phyloP scores from a whole-genome alignment of 805 yeast species.

The Ogataea pini region DNA sequence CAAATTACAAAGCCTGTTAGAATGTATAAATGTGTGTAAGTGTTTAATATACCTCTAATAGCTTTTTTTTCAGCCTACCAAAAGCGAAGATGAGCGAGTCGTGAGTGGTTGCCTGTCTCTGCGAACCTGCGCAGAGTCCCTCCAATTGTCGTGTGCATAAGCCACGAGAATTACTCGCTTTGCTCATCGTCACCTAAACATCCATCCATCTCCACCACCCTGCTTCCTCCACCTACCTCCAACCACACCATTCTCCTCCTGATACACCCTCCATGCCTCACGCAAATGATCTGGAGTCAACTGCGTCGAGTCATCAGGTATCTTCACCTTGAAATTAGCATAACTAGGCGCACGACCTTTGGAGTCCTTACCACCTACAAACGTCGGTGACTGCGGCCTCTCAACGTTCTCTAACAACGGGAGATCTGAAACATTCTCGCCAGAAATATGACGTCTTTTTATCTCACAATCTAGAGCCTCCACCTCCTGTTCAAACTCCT shows the following conservation, averaged over 20 bases:
- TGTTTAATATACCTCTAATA: constrained; percentile 7
- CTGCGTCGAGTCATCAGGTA: constrained; percentile 49
- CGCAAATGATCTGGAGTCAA: constrained; percentile 80
- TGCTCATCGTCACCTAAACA: constrained; percentile 52
- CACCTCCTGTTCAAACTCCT: constrained; percentile 21
- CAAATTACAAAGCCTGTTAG: not conserved
- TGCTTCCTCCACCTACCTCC: constrained; percentile 66
- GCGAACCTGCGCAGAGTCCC: no score
- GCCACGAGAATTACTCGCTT: no score
- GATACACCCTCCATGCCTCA: constrained; percentile 84
- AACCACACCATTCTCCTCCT: constrained; percentile 64
- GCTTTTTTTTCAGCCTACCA: constrained; percentile 1
- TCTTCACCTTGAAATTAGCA: constrained; percentile 18
- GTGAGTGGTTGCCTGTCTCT: not conserved
- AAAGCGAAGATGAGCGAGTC: not conserved
- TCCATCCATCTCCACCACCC: constrained; percentile 68
- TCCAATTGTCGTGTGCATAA: no score
- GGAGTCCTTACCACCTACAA: constrained; percentile 3
- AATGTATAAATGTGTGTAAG: constrained; percentile 3
- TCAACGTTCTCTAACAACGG: constrained; percentile 32
- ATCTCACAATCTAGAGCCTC: constrained; percentile 32
- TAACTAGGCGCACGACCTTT: constrained; percentile 16
- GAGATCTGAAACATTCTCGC: constrained; percentile 36
- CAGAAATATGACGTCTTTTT: constrained; percentile 41
- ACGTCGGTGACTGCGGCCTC: constrained; percentile 28